Percentiles rank a stretch among this genome's conserved stretches.
These are phyloP conservation scores for Cercospora brassicicola DNA, from an alignment of 2,329 filamentous ascomycete genomes.

Conservation along the genomic window DNA sequence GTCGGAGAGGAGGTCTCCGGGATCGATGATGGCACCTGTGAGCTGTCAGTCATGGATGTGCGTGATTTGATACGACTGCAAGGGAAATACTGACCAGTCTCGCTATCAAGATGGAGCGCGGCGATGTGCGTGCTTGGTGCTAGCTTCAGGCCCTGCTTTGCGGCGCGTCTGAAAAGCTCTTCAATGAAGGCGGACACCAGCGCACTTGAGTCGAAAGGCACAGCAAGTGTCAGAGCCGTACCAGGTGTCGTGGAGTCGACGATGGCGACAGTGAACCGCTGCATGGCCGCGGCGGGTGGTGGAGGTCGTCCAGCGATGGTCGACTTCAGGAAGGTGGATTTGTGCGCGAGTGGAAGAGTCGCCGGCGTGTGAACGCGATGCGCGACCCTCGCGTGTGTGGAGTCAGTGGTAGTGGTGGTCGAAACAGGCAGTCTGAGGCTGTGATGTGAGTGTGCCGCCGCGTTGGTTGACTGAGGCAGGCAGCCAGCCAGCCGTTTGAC, in stretches of 20 bases:
- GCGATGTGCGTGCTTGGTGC: conserved; percentile 22
- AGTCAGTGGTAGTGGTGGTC: background rate
- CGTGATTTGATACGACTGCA: background rate
- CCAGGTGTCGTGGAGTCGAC: conserved; percentile 15
- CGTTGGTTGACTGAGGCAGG: background rate
- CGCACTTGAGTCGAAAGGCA: conserved; percentile 26
- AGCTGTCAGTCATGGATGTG: background rate
- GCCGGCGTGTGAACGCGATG: background rate
- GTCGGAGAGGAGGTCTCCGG: conserved; percentile 33
- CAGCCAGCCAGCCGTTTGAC: background rate
- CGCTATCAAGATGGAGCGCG: conserved; percentile 31
- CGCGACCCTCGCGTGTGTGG: background rate
- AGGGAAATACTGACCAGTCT: background rate
- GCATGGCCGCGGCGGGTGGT: conserved; percentile 14
- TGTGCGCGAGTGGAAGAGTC: background rate
- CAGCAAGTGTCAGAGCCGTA: conserved; percentile 20
- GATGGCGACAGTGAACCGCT: conserved; percentile 32
- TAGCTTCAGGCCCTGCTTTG: conserved; percentile 20
- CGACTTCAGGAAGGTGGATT: background rate
- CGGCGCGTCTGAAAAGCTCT: conserved; percentile 26
- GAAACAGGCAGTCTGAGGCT: background rate
- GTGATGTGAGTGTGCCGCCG: background rate
- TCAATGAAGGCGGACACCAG: conserved; percentile 25
- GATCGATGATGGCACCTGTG: conserved; percentile 34
- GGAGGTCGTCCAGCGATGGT: background rate